Base-by-base conservation (phyloP, 306 rosid species). In the Vigna mungo region DNA sequence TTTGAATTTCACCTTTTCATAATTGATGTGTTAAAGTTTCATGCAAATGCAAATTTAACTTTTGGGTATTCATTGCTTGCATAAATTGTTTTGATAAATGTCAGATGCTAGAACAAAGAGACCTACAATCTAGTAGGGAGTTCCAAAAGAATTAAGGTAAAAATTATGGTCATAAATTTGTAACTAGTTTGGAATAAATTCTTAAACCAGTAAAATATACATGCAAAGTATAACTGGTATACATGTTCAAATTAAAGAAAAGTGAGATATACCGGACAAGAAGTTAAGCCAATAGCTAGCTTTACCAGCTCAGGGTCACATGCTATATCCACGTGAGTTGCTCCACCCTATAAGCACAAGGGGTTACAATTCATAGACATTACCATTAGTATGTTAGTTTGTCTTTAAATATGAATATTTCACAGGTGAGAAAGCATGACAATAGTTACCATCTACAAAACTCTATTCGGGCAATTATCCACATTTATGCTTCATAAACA, bases 271-370 rank as follows among this genome's bases (percentile, higher is more conserved):
- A 90, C 97, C 80, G 96, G 97, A 88, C 89, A 86, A 85, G 93
- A 85, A 84, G 97, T 94, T 88, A 94, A 86, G 75, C 88, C 84
- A 58, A 87, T 80, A 30, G 96, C 97, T 72, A 94, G 92, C 83
- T 88, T 90, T 87, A 94, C 98, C 86, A 94, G 82, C 83, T 89
- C 96, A 0, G 97, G 93, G 71, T 94, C 97, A 78, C 97, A 92
- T 55, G 98, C 97, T 86, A 92, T 94, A 83, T 94, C 98, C 78
- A 94, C 97, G 48, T 92, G 98, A 83, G 97, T 94, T 68, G 98
- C 96, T 85, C 96, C 98, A 16, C 97, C 98, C 96, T 92, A 76
- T 13, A 64, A 43, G 51, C 67, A 54, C 44, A 74, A 6, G 4
- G 36, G 34, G 81, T 66, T 68, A 36, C 16, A 65, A 52, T 2